These are phyloP conservation scores for Claviceps purpurea DNA, from an alignment of 2,329 filamentous ascomycete species.

Conservation along the genomic window DNA sequence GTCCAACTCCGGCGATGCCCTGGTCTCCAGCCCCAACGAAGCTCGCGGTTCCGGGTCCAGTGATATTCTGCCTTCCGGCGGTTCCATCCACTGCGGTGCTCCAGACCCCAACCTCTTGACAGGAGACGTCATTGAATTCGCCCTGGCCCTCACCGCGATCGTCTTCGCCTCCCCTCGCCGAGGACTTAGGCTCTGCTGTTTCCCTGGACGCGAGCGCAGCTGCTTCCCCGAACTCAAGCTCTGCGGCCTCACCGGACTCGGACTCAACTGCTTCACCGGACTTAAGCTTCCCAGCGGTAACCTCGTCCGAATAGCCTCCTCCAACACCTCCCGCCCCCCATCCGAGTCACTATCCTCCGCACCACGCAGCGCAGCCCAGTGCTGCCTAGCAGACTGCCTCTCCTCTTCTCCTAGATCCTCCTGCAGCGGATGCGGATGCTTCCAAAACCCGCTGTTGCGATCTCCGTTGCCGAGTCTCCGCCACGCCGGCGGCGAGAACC, in stretches of 20 bases:
- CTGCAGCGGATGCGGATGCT: slow-evolving; percentile 4
- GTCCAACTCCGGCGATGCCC: slow-evolving; percentile 5
- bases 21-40: slow-evolving; percentile 7
- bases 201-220: slow-evolving; percentile 31
- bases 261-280: slow-evolving; percentile 35
- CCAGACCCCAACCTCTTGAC: neutral
- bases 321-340: slow-evolving; percentile 27
- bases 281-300: slow-evolving; percentile 42
- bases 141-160: slow-evolving; percentile 20
- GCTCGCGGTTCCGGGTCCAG: slow-evolving; percentile 11
- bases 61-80: neutral
- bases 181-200: too few species aligned
- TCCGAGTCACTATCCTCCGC: slow-evolving; percentile 5
- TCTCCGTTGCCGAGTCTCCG: slow-evolving; percentile 46
- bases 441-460: slow-evolving; percentile 47
- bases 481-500: slow-evolving; percentile 49
- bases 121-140: slow-evolving; percentile 17
- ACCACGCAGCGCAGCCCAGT: too few species aligned
- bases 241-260: slow-evolving; percentile 27
- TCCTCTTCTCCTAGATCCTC: neutral
- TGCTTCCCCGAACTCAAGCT: slow-evolving; percentile 26
- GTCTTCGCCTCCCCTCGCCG: too few species aligned
- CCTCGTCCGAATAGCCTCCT: slow-evolving; percentile 39
- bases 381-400: slow-evolving; percentile 2
- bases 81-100: slow-evolving; percentile 5